Base-by-base conservation (phyloP, 2,329 filamentous ascomycete genomes). In the Cordyceps fumosorosea region DNA sequence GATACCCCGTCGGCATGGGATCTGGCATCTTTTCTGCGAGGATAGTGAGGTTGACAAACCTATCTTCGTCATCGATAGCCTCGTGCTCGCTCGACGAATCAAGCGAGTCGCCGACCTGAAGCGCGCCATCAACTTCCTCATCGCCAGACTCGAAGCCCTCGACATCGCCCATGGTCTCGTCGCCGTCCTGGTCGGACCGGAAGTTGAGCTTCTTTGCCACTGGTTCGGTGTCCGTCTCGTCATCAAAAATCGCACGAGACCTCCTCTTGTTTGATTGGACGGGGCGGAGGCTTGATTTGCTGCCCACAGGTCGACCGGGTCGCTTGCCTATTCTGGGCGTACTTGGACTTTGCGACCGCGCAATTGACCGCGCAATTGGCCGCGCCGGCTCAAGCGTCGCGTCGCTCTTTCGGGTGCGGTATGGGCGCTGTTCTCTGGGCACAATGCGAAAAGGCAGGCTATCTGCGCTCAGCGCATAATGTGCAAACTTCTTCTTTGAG, bases 21-120 rank as follows among this genome's bases (percentile, higher is more conserved):
- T 80, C 78, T 0, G 81, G 82, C 12, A 84, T 67, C 54, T 73
- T 78, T 60, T 84, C 81, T 5, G 81, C 76, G 29, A 77, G 76
- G 11, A 84, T 74, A 14, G 81, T 75, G 18, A 85, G 69, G 53
- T 73, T 76, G 54, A 78, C 70, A 2, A 73, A 72, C 42, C 72
- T 66, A 20, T 71, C 65, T 24, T 67, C 65, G 40, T 69, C 69
- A 16, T 67, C 71, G 2, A 66, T 67, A 7, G 64, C 58, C 6
- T 69, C 60, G 5, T 42, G 37, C 24, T 61, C 58, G 26, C 58
- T 61, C 11, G 51, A 40, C 5, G 54, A 53, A n/a, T 32, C 53
- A 20, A 47, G 32, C 14, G 60, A 62, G 20, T 47, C 47, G 8
- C 47, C 29, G 3, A 16, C 5, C 24, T 37, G 40, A 16, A 54